Conservation (phyloP, 2,329 filamentous ascomycete species). For the Gnomoniopsis smithogilvyi region DNA sequence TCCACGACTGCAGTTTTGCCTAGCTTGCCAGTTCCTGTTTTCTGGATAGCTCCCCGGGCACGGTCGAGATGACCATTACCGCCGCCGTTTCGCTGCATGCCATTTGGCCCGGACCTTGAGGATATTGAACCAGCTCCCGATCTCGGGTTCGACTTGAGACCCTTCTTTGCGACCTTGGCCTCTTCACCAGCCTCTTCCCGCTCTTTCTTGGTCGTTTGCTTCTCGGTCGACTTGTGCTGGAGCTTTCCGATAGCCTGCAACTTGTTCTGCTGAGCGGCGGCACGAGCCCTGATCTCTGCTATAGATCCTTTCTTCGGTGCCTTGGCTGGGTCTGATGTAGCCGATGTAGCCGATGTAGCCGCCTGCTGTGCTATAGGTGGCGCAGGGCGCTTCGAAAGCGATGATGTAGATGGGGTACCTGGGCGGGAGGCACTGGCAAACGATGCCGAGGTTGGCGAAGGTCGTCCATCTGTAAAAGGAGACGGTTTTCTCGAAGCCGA, state of each 20-base stretch:
- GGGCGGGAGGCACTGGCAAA: constrained; percentile 2
- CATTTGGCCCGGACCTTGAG: constrained; percentile 20
- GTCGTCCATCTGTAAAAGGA: constrained; percentile 3
- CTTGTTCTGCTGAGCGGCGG: constrained; percentile 60
- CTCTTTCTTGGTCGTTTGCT: constrained; percentile 54
- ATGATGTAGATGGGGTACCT: background rate
- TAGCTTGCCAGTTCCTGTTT: constrained; percentile 5
- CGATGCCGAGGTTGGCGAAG: constrained; percentile 12
- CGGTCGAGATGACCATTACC: constrained; percentile 10
- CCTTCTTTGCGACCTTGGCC: constrained; percentile 21
- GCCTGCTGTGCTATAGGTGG: background rate
- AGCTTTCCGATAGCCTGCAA: constrained; percentile 67
- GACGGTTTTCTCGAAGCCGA: constrained; percentile 16
- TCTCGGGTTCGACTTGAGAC: constrained; percentile 14
- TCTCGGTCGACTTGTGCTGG: constrained; percentile 71
- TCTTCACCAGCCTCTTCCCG: constrained; percentile 44
- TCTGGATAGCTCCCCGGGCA: constrained; percentile 2
- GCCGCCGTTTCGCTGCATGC: constrained; percentile 16
- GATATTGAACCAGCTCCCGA: constrained; percentile 4
- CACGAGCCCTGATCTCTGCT: constrained; percentile 70
- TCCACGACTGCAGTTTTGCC: constrained; percentile 32
- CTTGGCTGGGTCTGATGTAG: constrained; percentile 36
- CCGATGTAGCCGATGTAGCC: constrained; percentile 2
- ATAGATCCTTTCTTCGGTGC: constrained; percentile 70
- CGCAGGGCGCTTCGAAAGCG: constrained; percentile 3